Conservation (phyloP, 2,329 filamentous ascomycete genomes). For the Aspergillus sp. region DNA sequence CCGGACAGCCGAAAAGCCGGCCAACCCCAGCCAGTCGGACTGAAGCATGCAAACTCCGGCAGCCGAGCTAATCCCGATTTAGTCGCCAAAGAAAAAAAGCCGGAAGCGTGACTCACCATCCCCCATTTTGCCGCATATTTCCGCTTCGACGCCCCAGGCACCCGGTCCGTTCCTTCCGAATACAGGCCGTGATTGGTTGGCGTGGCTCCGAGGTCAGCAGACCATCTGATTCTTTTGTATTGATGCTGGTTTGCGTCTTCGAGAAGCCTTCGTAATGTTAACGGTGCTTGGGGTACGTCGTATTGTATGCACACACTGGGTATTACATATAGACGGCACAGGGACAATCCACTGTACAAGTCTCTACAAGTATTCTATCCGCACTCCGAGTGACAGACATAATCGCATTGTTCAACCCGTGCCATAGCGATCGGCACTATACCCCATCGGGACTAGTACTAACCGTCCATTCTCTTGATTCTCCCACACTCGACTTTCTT, state of each 20-base stretch:
- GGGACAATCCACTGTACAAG: too few relatives aligned
- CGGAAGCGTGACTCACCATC: neutral
- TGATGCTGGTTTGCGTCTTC: neutral
- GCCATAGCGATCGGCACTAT: neutral
- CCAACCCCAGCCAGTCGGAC: neutral
- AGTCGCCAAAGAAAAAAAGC: neutral
- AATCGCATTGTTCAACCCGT: too few relatives aligned
- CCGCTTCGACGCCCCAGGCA: neutral
- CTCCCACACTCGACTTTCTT: neutral
- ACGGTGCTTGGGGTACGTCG: neutral
- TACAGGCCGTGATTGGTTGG: neutral
- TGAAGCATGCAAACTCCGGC: neutral
- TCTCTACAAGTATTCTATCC: too few relatives aligned
- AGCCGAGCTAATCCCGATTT: neutral
- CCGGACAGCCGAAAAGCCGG: neutral
- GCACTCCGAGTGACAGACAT: too few relatives aligned
- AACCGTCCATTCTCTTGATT: neutral
- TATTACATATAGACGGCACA: too few relatives aligned
- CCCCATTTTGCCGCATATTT: neutral
- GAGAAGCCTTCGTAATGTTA: neutral
- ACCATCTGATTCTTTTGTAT: neutral
- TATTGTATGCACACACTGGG: too few relatives aligned
- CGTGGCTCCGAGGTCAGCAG: neutral
- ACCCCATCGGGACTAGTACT: neutral
- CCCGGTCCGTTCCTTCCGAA: neutral